Base-by-base conservation (phyloP, 352 stramenopile species). In the Pythium aristosporum region DNA sequence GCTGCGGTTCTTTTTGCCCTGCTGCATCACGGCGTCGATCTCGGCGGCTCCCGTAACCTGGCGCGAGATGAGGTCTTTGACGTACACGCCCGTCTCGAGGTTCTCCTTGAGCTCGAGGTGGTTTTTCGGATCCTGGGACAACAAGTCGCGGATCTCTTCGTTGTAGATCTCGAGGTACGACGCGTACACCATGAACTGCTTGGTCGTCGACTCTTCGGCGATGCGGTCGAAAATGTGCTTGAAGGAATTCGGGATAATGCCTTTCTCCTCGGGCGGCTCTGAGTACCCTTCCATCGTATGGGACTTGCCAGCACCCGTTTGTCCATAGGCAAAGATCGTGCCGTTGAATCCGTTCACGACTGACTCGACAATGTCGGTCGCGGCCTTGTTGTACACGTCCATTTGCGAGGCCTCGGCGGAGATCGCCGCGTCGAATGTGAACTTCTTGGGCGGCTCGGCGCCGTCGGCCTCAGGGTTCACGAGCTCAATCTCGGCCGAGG, bases 101-200 rank as follows among this genome's bases (percentile, higher is more conserved):
- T 94, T 96, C 61, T 99, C 96, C 67, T 98, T 96, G 21, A 99
- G 76, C 57, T 98, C 90, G 2, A 99, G 76, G 41, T 82, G 77
- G 42, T 90, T 94, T 60, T 96, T 91, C 2, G 88, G 79, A 59
- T 97, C 91, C 30, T 86, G 73, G 0, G 55, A 67, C 11, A 98
- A 77, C 16, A 98, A 67, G 67, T 98, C 94, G 21, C 87, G 80
- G 51, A 98, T 97, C 56, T 96, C 88, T 59, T 98, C 94, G 61
- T 98, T 98, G 82, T 98, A 98, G 51, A 98, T 98, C 67, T 98
- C 94, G 21, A 98, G 75, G 70, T 97, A 98, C 48, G 88, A 97
- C 37, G 82, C 86, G 52, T 86, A 79, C 8, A 93, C 85, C 86
- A 92, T 93, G 60, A 93, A 92, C 58, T 94, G 82, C 16, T 76